phyloP scores from a whole-genome alignment of 2,329 filamentous ascomycete genomes.

The Colletotrichum siamense region DNA sequence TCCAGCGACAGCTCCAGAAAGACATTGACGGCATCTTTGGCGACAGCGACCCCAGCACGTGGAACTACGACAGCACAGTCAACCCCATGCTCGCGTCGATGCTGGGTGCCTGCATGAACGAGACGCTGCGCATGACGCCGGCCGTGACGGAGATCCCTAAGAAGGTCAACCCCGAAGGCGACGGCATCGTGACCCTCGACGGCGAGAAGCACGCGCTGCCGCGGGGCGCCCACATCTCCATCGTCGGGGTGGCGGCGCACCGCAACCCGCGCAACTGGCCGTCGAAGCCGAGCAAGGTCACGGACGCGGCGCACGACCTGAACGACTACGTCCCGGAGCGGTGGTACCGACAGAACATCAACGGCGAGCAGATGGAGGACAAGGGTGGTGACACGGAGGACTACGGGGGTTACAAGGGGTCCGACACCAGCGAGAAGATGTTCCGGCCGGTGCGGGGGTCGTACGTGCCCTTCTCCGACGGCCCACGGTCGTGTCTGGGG shows the following conservation, averaged over 20 bases:
- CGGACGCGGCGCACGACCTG: conserved; percentile 57
- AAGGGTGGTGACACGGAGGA: conserved; percentile 44
- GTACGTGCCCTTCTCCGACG: conserved; percentile 65
- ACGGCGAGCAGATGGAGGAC: conserved; percentile 26
- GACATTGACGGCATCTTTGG: conserved; percentile 73
- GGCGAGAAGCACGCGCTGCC: conserved; percentile 66
- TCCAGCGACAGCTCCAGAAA: conserved; percentile 70
- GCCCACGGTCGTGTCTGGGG: conserved; percentile 62
- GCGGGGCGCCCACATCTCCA: conserved; percentile 56
- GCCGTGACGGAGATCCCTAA: conserved; percentile 78
- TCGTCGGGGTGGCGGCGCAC: conserved; percentile 63
- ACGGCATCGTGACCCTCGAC: conserved; percentile 64
- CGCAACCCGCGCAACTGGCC: conserved; percentile 80
- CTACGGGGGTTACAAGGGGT: conserved; percentile 63
- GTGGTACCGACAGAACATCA: conserved; percentile 61
- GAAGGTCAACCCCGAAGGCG: conserved; percentile 49
- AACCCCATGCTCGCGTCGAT: conserved; percentile 71
- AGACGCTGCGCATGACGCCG: conserved; percentile 76
- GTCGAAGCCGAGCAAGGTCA: conserved; percentile 48
- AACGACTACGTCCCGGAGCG: conserved; percentile 75
- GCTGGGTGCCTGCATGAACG: conserved; percentile 78
- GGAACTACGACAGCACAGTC: conserved; percentile 75
- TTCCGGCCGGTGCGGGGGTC: conserved; percentile 64
- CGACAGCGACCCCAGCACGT: conserved; percentile 60
- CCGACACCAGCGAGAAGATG: conserved; percentile 66